Evolutionary conservation across 139 green algal species (phyloP).

Genomic region (Picochlorum sp.): DNA sequence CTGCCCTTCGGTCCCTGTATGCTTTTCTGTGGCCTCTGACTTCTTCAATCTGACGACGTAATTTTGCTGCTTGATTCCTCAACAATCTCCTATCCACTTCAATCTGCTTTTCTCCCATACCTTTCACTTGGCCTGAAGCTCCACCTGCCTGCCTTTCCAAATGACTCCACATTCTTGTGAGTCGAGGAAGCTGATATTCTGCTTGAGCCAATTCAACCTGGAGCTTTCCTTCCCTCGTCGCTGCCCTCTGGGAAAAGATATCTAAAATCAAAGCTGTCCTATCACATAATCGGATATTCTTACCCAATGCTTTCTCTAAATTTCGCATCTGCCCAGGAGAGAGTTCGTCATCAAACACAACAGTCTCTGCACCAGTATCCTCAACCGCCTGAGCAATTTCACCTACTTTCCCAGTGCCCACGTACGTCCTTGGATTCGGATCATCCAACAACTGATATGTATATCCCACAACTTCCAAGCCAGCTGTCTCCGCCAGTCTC

Average conservation of each 20-base stretch:
- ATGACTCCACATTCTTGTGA: constrained; percentile 96
- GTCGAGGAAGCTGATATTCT: constrained; percentile 93
- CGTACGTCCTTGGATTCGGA: constrained; percentile 78
- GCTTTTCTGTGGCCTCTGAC: constrained; percentile 55
- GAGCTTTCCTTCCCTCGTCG: constrained; percentile 86
- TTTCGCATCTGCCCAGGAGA: constrained; percentile 74
- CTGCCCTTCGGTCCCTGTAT: constrained; percentile 53
- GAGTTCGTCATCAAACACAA: constrained; percentile 95
- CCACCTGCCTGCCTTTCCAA: constrained; percentile 81
- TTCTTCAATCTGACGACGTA: constrained; percentile 62
- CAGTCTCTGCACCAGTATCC: constrained; percentile 55
- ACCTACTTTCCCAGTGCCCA: constrained; percentile 79
- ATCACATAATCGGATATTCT: constrained; percentile 73
- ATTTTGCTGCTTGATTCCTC: constrained; percentile 31
- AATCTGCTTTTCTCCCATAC: constrained; percentile 97
- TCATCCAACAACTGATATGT: constrained; percentile 69
- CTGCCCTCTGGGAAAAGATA: constrained; percentile 92
- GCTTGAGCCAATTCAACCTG: constrained; percentile 90
- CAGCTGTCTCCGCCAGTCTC: constrained; percentile 80
- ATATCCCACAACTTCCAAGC: constrained; percentile 76
- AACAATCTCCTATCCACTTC: constrained; percentile 94
- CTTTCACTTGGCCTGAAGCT: constrained; percentile 57
- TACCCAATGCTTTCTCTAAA: constrained; percentile 59
- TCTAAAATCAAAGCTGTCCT: constrained; percentile 95
- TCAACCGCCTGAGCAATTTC: constrained; percentile 46